Base-by-base conservation (phyloP, 2,329 filamentous ascomycete genomes). In the Pseudonectria foliicola region DNA sequence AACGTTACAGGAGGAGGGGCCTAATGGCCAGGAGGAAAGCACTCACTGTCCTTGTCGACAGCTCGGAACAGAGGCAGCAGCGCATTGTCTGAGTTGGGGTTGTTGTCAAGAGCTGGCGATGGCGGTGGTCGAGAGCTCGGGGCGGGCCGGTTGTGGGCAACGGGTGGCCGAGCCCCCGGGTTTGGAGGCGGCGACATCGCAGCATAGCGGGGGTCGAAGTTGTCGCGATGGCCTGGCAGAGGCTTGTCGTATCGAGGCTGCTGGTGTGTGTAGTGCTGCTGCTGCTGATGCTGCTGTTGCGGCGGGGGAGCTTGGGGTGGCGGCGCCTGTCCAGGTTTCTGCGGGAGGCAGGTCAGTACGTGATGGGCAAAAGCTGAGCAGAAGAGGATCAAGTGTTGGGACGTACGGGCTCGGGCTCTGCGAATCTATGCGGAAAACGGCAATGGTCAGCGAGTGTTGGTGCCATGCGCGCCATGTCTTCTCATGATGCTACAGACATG, bases 41-140 rank as follows among this genome's bases (percentile, higher is more conserved):
- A 62, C 67, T 49, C 66, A 84, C 84, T 73, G 61, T 86, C 75
- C 55, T 86, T 89, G 63, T 98, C 93, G 11, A 95, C 90, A 1
- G 88, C 87, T 41, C 85, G 75, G 66, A 96, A 98, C 16, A 96
- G 70, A 4, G 85, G 85, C 58, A 87, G 78, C 13, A 98, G 71
- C 1, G 78, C 80, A n/a, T 81, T 73, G 54, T 89, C 82, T 33
- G 79, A 73, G 31, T 66, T 65, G 23, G 56, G 60, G 12, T 70
- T 51, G 18, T 70, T 53, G 48, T 67, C 60, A 52, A 68, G 66
- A 44, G 73, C 63, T 42, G 86, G 73, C 48, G 80, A 77, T 46
- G 77, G 75, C 50, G 86, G 76, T 49, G 82, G 75, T 49, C 79
- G 72, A 52, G 76, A 75, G 55, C 66, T 53, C 46, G 76, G 53